Evolutionary conservation across 805 yeast species (phyloP).

Genomic region (Isabelozyma pseudorhagii): DNA sequence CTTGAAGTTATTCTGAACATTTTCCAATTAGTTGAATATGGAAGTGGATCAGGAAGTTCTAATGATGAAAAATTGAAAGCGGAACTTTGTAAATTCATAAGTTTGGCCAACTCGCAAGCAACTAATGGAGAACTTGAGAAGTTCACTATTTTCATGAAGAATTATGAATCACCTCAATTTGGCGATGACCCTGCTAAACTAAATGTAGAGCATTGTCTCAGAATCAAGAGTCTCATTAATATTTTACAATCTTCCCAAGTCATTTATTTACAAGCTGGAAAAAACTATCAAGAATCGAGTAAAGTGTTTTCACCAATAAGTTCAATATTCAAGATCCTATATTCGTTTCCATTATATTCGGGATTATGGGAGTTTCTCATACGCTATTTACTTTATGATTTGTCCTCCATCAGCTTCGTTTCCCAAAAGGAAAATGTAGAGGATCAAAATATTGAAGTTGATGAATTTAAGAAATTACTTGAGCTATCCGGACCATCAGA

Average conservation of each 20-base stretch:
- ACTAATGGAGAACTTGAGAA: conserved; percentile 35
- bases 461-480: conserved; percentile 26
- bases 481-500: conserved; percentile 21
- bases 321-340: conserved; percentile 29
- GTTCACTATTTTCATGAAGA: conserved; percentile 26
- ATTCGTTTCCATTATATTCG: conserved; percentile 28
- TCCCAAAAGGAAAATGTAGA: conserved; percentile 7
- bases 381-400: conserved; percentile 42
- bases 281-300: neutral
- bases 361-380: conserved; percentile 36
- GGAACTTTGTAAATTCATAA: conserved; percentile 56
- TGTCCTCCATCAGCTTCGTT: conserved; percentile 28
- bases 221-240: conserved; percentile 14
- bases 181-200: conserved; percentile 17
- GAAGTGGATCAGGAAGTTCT: conserved; percentile 1
- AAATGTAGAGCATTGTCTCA: conserved; percentile 17
- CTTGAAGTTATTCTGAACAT: conserved; percentile 19
- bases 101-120: conserved; percentile 39
- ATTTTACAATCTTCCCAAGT: conserved; percentile 8
- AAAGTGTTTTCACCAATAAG: conserved; percentile 12
- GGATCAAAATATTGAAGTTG: conserved; percentile 17
- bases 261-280: neutral
- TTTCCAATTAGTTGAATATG: conserved; percentile 19
- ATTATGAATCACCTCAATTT: conserved; percentile 20
- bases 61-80: conserved; percentile 25